Percentiles rank a stretch among this genome's conserved stretches.
Conservation (phyloP, 1,139 yeast genomes). For the Yamadazyma atmosphaerica region DNA sequence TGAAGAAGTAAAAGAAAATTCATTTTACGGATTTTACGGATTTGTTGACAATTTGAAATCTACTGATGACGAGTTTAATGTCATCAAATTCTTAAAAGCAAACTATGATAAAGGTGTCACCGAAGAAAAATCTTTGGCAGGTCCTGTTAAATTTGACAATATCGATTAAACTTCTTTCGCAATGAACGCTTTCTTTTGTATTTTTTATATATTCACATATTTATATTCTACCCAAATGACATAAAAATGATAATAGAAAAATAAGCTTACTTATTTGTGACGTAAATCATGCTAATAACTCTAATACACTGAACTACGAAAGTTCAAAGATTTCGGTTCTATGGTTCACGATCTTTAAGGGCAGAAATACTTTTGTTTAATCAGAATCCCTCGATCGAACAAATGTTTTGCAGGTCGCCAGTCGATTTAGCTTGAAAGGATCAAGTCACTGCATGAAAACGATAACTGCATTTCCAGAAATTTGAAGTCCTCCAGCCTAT, state of each 20-base stretch:
- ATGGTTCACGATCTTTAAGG: neutral
- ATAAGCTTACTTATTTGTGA: neutral
- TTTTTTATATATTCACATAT: neutral
- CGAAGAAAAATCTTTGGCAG: slow-evolving; percentile 11
- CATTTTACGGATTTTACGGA: slow-evolving; percentile 84
- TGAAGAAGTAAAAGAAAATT: slow-evolving; percentile 85
- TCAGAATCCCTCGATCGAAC: no score
- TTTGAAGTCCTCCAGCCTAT: no score
- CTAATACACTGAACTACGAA: neutral
- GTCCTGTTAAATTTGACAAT: slow-evolving; percentile 16
- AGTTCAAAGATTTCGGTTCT: neutral
- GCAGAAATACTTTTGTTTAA: neutral
- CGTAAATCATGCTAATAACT: slow-evolving; percentile 2
- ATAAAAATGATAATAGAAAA: neutral
- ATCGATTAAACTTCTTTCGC: slow-evolving; percentile 14
- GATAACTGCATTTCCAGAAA: no score
- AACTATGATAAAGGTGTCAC: slow-evolving; percentile 31
- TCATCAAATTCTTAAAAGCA: slow-evolving; percentile 78
- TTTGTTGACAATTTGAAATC: slow-evolving; percentile 75
- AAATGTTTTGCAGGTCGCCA: no score
- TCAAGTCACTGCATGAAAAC: no score
- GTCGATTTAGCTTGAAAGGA: no score
- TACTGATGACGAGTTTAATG: slow-evolving; percentile 25
- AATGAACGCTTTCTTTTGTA: neutral
- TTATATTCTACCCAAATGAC: neutral